Base-by-base conservation (phyloP, 73 alveolate species). In the Tetrahymena borealis region DNA sequence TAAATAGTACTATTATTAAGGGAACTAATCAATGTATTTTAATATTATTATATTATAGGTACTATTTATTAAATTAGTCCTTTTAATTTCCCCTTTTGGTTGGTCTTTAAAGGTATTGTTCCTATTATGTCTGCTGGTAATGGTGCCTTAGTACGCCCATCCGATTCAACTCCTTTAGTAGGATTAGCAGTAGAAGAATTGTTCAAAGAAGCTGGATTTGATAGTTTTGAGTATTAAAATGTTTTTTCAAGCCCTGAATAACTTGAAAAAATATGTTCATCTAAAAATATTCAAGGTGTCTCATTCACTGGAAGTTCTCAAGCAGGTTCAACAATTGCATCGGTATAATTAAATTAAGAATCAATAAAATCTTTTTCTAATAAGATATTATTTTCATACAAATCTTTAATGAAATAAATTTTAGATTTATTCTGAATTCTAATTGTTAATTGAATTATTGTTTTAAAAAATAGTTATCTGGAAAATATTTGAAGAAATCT, bases 41-140 rank as follows among this genome's bases (percentile, higher is more conserved):
- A 41, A 18, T 4, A 5, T 1, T 20, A 60, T 24, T 15, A 60
- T n/a, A 60, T n/a, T n/a, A 42, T 94, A 33, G 99, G 99, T n/a
- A 96, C 98, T 2, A 42, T 94, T 1, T 95, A 95, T 36, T 90
- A 36, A 32, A 96, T 97, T 38, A 31, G 92, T 60, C 99, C 99
- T 6, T 97, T 97, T 95, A 97, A 97, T 91, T 97, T 96, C 92
- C 99, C 99, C 7, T 60, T 96, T 78, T 96, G 98, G 98, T 91
- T 97, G 15, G 96, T 97, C 16, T 93, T 97, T 90, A 96, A 96
- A 92, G 92, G 94, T 32, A 92, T 93, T 3, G 43, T 96, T 43
- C 98, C 98, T 7, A 91, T 93, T 43, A 24, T 97, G 78, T 60
- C 91, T 33, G 60, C 95, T 12, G 99, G 99, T 35, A 97, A 97